Conservation (phyloP, 805 yeast species). For the Metschnikowia cerradonensis region DNA sequence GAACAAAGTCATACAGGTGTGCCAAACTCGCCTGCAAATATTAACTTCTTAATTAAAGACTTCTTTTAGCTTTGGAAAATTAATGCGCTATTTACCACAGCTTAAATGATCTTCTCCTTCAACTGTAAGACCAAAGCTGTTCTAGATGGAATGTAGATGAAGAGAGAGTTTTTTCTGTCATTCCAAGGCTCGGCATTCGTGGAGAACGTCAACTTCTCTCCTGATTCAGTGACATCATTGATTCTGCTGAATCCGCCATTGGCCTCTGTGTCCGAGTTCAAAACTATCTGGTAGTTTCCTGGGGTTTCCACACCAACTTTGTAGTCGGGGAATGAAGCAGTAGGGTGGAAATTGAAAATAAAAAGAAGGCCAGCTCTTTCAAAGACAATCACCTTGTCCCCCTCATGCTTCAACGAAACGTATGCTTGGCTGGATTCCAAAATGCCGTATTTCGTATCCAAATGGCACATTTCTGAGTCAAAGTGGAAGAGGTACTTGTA, state of each 20-base stretch:
- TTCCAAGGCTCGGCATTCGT: slow-evolving; percentile 83
- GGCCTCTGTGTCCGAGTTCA: slow-evolving; percentile 66
- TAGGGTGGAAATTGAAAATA: slow-evolving; percentile 87
- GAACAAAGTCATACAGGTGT: slow-evolving; percentile 11
- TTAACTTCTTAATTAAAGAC: not conserved
- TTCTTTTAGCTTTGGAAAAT: not conserved
- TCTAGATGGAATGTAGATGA: slow-evolving; percentile 80
- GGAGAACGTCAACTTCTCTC: slow-evolving; percentile 46
- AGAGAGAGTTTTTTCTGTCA: slow-evolving; percentile 66
- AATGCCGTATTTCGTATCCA: slow-evolving; percentile 71
- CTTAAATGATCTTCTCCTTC: slow-evolving; percentile 21
- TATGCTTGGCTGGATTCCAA: slow-evolving; percentile 68
- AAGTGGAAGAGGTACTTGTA: slow-evolving; percentile 77
- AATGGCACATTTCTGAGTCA: slow-evolving; percentile 78
- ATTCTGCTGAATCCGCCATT: slow-evolving; percentile 84
- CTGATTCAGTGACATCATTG: slow-evolving; percentile 27
- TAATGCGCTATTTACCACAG: too few species aligned
- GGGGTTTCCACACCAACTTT: slow-evolving; percentile 82
- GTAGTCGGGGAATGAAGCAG: slow-evolving; percentile 77
- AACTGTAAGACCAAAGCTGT: slow-evolving; percentile 40
- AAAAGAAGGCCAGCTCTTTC: slow-evolving; percentile 85
- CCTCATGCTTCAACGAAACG: slow-evolving; percentile 82
- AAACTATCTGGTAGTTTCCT: slow-evolving; percentile 70
- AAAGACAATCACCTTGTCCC: slow-evolving; percentile 82
- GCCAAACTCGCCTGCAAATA: slow-evolving; percentile 16